Conservation (phyloP, 2,329 filamentous ascomycete species). For the Escovopsis sp. region DNA sequence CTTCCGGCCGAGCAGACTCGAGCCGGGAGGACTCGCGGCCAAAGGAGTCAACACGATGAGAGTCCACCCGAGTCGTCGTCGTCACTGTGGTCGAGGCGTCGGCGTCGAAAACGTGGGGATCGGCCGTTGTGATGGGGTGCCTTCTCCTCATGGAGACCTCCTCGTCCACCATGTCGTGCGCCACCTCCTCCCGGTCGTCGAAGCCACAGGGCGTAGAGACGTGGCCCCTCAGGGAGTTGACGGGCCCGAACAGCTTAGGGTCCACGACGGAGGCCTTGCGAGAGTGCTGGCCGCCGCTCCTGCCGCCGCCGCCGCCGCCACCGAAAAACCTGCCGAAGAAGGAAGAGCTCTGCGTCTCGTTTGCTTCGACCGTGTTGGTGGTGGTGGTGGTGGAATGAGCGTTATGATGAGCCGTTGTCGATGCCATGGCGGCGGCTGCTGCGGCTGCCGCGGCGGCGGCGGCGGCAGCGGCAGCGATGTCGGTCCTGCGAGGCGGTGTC, state of each 20-base stretch:
- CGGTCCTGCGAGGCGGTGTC: neutral
- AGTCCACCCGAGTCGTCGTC: no score
- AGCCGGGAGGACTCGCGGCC: no score
- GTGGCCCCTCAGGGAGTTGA: conserved; percentile 45
- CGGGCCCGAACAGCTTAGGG: conserved; percentile 42
- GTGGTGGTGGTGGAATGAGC: no score
- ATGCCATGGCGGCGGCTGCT: conserved; percentile 16
- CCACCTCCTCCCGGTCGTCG: conserved; percentile 19
- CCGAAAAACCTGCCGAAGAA: conserved; percentile 3
- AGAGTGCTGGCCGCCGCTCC: conserved; percentile 5
- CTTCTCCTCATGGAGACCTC: conserved; percentile 40
- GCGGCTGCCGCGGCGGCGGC: conserved; percentile 26
- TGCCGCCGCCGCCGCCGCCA: no score
- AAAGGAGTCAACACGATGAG: no score
- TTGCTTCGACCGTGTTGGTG: no score
- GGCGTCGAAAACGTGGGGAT: conserved; percentile 48
- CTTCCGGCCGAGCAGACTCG: no score
- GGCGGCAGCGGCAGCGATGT: conserved; percentile 12
- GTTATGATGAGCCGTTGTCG: neutral
- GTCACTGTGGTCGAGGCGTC: conserved; percentile 31
- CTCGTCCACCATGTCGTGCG: conserved; percentile 11
- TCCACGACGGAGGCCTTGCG: conserved; percentile 39
- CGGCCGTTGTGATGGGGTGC: conserved; percentile 51
- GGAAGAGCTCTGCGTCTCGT: neutral
- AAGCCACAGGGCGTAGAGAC: conserved; percentile 42